phyloP scores from a whole-genome alignment of 1,139 yeast genomes.

The Geotrichum histeridarum region DNA sequence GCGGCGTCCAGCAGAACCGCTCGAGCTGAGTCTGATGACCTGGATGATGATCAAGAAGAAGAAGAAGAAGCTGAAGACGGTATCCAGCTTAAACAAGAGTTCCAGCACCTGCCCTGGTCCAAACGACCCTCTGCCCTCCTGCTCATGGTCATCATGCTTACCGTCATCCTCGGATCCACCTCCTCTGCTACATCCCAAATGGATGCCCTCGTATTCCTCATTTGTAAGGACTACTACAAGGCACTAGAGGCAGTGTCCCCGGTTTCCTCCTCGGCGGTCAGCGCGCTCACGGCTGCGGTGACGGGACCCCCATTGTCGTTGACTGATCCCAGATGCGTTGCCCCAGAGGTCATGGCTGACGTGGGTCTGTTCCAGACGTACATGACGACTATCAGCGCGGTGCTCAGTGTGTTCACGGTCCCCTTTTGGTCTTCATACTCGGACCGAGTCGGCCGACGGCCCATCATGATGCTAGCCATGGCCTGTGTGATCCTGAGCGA shows the following conservation, averaged over 20 bases:
- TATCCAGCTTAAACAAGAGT: slow-evolving; percentile 12
- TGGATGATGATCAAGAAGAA: not conserved
- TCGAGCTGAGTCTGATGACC: not conserved
- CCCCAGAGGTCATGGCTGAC: slow-evolving; percentile 26
- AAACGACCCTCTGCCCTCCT: slow-evolving; percentile 21
- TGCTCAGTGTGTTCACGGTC: slow-evolving; percentile 26
- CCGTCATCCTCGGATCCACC: slow-evolving; percentile 25
- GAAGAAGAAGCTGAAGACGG: too few relatives aligned
- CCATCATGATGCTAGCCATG: slow-evolving; percentile 38
- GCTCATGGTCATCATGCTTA: slow-evolving; percentile 20
- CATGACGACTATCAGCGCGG: slow-evolving; percentile 23
- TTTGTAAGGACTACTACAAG: slow-evolving; percentile 25
- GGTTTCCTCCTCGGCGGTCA: not conserved
- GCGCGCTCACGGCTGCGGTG: too few relatives aligned
- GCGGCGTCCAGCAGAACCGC: too few relatives aligned
- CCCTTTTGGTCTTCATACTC: slow-evolving; percentile 53
- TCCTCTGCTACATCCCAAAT: slow-evolving; percentile 25
- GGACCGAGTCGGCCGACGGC: slow-evolving; percentile 59
- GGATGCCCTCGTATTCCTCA: slow-evolving; percentile 27
- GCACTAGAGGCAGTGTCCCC: slow-evolving; percentile 1
- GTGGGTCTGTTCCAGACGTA: slow-evolving; percentile 31
- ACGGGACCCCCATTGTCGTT: not conserved
- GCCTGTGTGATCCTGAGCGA: slow-evolving; percentile 33
- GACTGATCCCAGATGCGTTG: slow-evolving; percentile 26
- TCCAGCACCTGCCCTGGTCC: slow-evolving; percentile 17